Percentiles rank a stretch among this genome's conserved stretches.
These are phyloP conservation scores for Halophytophthora polymorphica DNA, from an alignment of 352 stramenopile genomes.

Conservation along the genomic window DNA sequence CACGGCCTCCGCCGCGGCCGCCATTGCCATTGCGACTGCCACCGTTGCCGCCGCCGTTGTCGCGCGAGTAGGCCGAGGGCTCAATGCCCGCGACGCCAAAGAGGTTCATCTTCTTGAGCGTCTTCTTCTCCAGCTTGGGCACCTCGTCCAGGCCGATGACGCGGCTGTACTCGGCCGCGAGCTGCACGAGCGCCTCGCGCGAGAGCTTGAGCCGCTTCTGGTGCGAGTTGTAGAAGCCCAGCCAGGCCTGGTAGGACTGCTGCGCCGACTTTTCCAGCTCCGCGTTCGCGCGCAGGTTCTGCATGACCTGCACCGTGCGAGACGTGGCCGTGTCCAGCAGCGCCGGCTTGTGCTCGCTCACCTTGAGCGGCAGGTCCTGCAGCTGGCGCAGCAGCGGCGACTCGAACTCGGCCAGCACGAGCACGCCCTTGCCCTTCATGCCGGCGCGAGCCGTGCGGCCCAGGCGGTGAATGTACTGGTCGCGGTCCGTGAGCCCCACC, in stretches of 20 bases:
- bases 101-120: slow-evolving; percentile 84
- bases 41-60: slow-evolving; percentile 17
- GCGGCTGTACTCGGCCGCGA: slow-evolving; percentile 64
- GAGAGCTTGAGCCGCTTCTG: slow-evolving; percentile 47
- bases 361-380: slow-evolving; percentile 55
- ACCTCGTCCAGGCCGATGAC: slow-evolving; percentile 61
- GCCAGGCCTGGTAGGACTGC: slow-evolving; percentile 91
- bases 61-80: slow-evolving; percentile 33
- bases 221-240: slow-evolving; percentile 94
- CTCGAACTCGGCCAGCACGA: slow-evolving; percentile 89
- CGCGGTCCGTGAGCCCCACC: slow-evolving; percentile 79
- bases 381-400: slow-evolving; percentile 67
- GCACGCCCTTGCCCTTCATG: slow-evolving; percentile 75
- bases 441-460: slow-evolving; percentile 90
- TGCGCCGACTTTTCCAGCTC: slow-evolving; percentile 70
- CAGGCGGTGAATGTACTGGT: slow-evolving; percentile 95
- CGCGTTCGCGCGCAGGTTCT: slow-evolving; percentile 25
- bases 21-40: slow-evolving; percentile 9
- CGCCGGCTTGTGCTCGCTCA: slow-evolving; percentile 21
- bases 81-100: slow-evolving; percentile 73
- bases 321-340: slow-evolving; percentile 24
- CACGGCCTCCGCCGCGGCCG: slow-evolving; percentile 6
- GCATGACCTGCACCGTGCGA: slow-evolving; percentile 30
- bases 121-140: slow-evolving; percentile 84
- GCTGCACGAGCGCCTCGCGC: slow-evolving; percentile 56